Percentiles rank a stretch among this genome's conserved stretches.
phyloP scores from a whole-genome alignment of 495 filamentous ascomycete genomes.

The Neurospora tetraspora region DNA sequence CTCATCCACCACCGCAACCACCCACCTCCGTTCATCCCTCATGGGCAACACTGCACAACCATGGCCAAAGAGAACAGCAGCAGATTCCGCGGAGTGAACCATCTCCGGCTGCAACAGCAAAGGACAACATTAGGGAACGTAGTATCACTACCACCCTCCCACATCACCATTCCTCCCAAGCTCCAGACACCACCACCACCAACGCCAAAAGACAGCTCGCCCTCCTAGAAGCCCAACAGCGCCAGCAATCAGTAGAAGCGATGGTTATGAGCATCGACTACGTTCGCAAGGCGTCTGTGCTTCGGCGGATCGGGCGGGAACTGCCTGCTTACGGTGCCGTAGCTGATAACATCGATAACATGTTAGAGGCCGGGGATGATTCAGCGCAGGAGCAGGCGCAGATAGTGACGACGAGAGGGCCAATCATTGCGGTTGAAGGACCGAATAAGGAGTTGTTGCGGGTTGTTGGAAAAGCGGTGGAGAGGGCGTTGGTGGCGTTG shows the following conservation, averaged over 20 bases:
- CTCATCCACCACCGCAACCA: background rate
- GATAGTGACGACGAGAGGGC: constrained; percentile 44
- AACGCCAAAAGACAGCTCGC: background rate
- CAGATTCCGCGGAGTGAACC: background rate
- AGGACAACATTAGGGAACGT: background rate
- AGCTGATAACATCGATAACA: background rate
- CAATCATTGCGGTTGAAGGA: constrained; percentile 78
- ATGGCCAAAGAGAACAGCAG: background rate
- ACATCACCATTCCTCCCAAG: background rate
- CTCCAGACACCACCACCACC: background rate
- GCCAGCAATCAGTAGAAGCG: constrained; percentile 42
- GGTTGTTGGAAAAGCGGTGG: constrained; percentile 50
- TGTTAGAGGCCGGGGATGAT: constrained; percentile 30
- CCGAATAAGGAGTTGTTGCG: constrained; percentile 44
- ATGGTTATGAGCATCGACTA: constrained; percentile 67
- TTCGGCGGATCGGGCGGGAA: constrained; percentile 21
- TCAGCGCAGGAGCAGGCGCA: constrained; percentile 25
- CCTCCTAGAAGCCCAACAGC: background rate
- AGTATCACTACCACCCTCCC: background rate
- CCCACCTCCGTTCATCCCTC: background rate
- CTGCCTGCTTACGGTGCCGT: background rate
- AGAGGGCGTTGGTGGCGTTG: constrained; percentile 45
- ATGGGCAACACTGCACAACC: background rate
- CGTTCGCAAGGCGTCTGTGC: constrained; percentile 46
- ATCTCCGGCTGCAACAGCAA: background rate